Evolutionary conservation across 1,284 basidiomycete genomes (phyloP).

Genomic region (Ustilago crameri): DNA sequence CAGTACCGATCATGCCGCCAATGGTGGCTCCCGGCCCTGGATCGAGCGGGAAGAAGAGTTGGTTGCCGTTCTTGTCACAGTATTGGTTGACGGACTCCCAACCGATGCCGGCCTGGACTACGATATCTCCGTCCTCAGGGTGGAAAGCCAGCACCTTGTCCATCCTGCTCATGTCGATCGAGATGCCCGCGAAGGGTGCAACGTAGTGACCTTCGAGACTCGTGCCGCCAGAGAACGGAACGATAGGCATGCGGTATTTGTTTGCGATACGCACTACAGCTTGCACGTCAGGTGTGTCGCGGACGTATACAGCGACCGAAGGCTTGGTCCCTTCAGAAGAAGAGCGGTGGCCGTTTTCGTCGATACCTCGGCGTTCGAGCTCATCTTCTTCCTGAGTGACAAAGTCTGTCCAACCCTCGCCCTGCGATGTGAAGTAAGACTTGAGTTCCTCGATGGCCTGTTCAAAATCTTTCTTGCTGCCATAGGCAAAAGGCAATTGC

Average conservation of each 20-base stretch:
- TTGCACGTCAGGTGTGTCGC: conserved; percentile 52
- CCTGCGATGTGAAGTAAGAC: conserved; percentile 43
- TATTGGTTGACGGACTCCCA: conserved; percentile 88
- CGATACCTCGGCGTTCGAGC: conserved; percentile 44
- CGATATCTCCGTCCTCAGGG: conserved; percentile 56
- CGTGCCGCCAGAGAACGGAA: conserved; percentile 78
- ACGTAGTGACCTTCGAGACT: conserved; percentile 65
- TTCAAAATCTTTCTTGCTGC: conserved; percentile 38
- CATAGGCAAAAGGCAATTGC: conserved; percentile 41
- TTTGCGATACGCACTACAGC: conserved; percentile 71
- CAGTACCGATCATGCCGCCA: conserved; percentile 86
- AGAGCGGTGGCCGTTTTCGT: conserved; percentile 43
- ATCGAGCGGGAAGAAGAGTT: conserved; percentile 86
- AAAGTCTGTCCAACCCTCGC: conserved; percentile 35
- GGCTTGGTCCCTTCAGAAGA: conserved; percentile 45
- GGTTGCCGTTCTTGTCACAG: conserved; percentile 77
- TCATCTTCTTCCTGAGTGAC: conserved; percentile 47
- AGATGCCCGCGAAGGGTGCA: conserved; percentile 70
- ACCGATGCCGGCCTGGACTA: conserved; percentile 75
- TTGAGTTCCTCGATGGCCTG: conserved; percentile 51
- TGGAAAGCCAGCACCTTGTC: conserved; percentile 74
- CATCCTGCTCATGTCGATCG: conserved; percentile 86
- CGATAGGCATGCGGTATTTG: conserved; percentile 78
- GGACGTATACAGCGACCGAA: conserved; percentile 49
- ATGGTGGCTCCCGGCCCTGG: conserved; percentile 77